Percentiles rank a stretch among this genome's conserved stretches.
Evolutionary conservation across 768 basidiomycete species (phyloP).

Genomic region (Leccinellum luteum): DNA sequence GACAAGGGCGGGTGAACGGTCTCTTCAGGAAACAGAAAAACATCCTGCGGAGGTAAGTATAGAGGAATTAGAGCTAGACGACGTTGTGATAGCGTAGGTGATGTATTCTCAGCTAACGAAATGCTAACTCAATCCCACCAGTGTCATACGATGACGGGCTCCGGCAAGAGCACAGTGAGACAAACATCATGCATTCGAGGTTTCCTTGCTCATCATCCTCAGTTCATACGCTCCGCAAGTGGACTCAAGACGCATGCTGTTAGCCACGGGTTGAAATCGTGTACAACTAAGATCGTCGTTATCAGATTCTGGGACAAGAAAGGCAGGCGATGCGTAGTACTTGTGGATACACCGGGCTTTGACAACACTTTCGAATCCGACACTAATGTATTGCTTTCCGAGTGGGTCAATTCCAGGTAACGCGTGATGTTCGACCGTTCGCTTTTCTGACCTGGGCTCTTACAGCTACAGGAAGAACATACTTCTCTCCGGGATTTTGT

Average conservation of each 20-base stretch:
- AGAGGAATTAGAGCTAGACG: not conserved
- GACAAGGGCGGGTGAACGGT: too few relatives aligned
- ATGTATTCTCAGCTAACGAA: not conserved
- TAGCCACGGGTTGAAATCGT: conserved; percentile 12
- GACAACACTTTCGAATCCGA: conserved; percentile 17
- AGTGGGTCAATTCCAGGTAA: conserved; percentile 17
- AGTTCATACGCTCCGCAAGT: conserved; percentile 13
- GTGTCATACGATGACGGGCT: conserved; percentile 22
- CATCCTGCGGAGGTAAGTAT: not conserved
- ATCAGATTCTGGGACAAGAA: conserved; percentile 6
- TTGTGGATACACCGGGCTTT: conserved; percentile 27
- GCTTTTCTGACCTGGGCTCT: not conserved
- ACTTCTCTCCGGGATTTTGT: conserved; percentile 35
- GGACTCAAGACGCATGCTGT: not conserved
- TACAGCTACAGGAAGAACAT: conserved; percentile 8
- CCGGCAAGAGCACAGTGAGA: conserved; percentile 18
- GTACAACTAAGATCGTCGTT: conserved; percentile 1
- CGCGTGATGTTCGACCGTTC: not conserved
- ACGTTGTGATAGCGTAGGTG: conserved; percentile 20
- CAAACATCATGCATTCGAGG: not conserved
- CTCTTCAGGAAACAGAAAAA: too few relatives aligned
- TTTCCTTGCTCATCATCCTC: not conserved
- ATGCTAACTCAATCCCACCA: not conserved
- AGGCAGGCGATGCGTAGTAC: conserved; percentile 3
- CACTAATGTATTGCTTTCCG: conserved; percentile 9